Evolutionary conservation across 2,329 filamentous ascomycete species (phyloP).

Genomic region (Penicillium palitans): DNA sequence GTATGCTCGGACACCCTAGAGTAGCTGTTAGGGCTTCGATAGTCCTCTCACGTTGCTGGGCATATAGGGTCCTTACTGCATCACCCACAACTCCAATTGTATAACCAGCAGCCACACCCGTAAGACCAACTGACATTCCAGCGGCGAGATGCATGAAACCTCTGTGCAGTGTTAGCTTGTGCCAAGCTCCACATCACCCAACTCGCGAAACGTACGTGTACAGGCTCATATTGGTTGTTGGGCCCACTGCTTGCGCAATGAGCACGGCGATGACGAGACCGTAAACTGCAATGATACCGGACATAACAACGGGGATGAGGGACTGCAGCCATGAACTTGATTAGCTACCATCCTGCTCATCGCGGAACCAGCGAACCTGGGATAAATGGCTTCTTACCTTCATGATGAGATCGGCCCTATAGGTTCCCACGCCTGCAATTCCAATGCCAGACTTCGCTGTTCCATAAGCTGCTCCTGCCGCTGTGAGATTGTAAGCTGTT

Average conservation of each 20-base stretch:
- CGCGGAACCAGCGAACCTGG: not conserved
- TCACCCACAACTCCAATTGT: slow-evolving; percentile 96
- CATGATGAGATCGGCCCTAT: slow-evolving; percentile 67
- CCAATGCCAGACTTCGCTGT: slow-evolving; percentile 69
- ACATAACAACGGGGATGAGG: slow-evolving; percentile 72
- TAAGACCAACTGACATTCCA: slow-evolving; percentile 86
- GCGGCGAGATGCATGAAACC: slow-evolving; percentile 93
- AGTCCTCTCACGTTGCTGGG: not conserved
- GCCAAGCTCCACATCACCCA: slow-evolving; percentile 16
- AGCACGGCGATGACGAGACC: slow-evolving; percentile 94
- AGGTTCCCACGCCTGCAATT: slow-evolving; percentile 66
- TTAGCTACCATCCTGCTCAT: slow-evolving; percentile 19
- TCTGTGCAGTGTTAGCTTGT: slow-evolving; percentile 46
- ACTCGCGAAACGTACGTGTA: slow-evolving; percentile 65
- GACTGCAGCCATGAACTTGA: slow-evolving; percentile 37
- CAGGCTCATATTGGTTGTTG: slow-evolving; percentile 71
- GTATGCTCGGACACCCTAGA: slow-evolving; percentile 78
- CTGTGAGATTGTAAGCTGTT: slow-evolving; percentile 43
- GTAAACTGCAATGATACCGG: slow-evolving; percentile 98
- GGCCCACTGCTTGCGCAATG: slow-evolving; percentile 84
- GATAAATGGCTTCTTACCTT: slow-evolving; percentile 50
- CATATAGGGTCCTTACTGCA: slow-evolving; percentile 55
- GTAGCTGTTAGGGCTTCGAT: slow-evolving; percentile 23
- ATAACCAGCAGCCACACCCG: slow-evolving; percentile 91
- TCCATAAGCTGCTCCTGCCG: slow-evolving; percentile 65